A percentile compares a stretch with the other conserved stretches of the same genome.
Evolutionary conservation across 495 filamentous ascomycete species (phyloP).

Genomic region (Aspergillus heteromorphus): DNA sequence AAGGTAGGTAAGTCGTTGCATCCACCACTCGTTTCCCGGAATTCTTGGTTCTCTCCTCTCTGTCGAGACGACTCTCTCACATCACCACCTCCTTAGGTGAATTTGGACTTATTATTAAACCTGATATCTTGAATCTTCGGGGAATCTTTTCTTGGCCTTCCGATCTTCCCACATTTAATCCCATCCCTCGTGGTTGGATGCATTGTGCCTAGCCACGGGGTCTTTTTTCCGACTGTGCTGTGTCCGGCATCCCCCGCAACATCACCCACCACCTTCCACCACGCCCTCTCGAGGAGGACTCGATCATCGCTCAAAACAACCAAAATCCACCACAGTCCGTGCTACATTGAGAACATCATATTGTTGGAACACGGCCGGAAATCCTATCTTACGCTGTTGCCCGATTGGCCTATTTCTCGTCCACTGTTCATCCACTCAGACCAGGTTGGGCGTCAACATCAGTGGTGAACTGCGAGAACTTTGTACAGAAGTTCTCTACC

Average conservation of each 20-base stretch:
- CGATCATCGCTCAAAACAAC: neutral
- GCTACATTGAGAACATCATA: neutral
- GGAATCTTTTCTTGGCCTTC: neutral
- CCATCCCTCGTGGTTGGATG: neutral
- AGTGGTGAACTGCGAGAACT: constrained; percentile 8
- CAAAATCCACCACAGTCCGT: neutral
- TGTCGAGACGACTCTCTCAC: constrained; percentile 8
- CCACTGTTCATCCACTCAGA: neutral
- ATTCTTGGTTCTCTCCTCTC: constrained; percentile 1
- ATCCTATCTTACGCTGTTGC: neutral
- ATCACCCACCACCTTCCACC: neutral
- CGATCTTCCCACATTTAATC: neutral
- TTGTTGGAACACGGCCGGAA: neutral
- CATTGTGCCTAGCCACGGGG: neutral
- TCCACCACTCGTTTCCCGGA: constrained; percentile 1
- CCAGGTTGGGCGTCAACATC: constrained; percentile 1
- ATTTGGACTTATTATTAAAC: neutral
- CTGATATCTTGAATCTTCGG: neutral
- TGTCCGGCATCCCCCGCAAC: neutral
- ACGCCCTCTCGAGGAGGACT: neutral
- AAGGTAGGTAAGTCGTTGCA: neutral
- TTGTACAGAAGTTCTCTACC: constrained; percentile 13
- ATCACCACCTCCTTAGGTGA: constrained; percentile 12
- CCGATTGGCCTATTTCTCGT: neutral
- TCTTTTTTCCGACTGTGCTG: neutral